Conservation (phyloP, 2,329 filamentous ascomycete genomes). For the Phoma sp. region DNA sequence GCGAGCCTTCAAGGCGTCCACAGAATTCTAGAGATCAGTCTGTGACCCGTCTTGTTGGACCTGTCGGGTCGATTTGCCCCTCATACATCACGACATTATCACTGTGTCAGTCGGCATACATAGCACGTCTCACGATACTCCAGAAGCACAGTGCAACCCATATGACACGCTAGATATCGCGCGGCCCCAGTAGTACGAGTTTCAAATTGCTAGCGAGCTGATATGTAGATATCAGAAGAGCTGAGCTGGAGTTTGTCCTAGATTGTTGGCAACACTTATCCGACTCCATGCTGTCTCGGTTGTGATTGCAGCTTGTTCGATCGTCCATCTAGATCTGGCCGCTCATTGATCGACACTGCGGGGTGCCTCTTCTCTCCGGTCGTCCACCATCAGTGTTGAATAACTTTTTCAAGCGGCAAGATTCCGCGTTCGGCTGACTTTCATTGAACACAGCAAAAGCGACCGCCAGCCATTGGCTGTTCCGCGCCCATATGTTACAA, state of each 20-base stretch:
- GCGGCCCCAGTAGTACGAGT: background rate
- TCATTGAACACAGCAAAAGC: background rate
- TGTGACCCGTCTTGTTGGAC: background rate
- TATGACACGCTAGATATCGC: background rate
- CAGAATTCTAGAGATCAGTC: background rate
- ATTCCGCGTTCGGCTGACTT: background rate
- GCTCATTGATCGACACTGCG: conserved; percentile 4
- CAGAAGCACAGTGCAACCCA: no score
- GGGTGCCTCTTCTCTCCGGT: background rate
- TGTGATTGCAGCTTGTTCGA: background rate
- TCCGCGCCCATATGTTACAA: background rate
- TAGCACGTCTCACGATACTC: background rate
- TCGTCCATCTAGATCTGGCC: background rate
- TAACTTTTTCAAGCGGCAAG: background rate
- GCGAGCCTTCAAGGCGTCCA: background rate
- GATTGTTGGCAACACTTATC: background rate
- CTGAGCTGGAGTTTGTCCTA: background rate
- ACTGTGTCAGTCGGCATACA: background rate
- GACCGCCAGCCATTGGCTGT: background rate
- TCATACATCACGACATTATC: background rate
- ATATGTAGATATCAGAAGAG: background rate
- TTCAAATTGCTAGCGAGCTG: background rate
- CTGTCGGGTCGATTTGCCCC: background rate
- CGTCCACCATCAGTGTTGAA: background rate
- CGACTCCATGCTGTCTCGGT: background rate